These are phyloP conservation scores for Austroboletus eburneus DNA, from an alignment of 768 basidiomycete genomes.

Conservation along the genomic window DNA sequence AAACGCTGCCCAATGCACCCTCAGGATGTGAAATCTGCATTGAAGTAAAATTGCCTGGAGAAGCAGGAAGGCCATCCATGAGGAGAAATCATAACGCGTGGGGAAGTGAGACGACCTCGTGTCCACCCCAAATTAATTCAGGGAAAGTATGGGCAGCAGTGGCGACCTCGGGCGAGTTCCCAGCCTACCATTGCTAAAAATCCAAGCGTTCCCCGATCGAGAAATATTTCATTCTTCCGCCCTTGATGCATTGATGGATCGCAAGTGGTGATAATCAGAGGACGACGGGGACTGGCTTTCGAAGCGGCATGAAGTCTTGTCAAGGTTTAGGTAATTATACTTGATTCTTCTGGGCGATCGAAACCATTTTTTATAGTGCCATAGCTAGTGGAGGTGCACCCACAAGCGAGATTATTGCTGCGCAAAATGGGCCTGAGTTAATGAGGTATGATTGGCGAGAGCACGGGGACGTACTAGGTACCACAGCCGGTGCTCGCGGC, in stretches of 20 bases:
- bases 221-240: conserved; percentile 57
- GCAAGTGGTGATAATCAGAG: no score
- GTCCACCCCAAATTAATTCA: conserved; percentile 17
- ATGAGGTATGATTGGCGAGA: not conserved
- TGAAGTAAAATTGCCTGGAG: conserved; percentile 44
- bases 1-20: conserved; percentile 74
- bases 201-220: no score
- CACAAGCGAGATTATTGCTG: conserved; percentile 38
- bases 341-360: no score
- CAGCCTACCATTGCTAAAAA: conserved; percentile 67
- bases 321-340: no score
- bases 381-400: conserved; percentile 36
- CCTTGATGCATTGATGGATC: no score
- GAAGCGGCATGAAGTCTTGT: no score
- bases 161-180: conserved; percentile 64
- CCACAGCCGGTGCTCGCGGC: not conserved
- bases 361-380: no score
- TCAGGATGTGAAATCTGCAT: conserved; percentile 75
- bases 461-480: conserved; percentile 13
- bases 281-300: no score
- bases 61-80: conserved; percentile 21
- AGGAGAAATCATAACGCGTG: conserved; percentile 18
- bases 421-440: not conserved
- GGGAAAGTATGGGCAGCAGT: conserved; percentile 26
- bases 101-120: conserved; percentile 25